phyloP scores from a whole-genome alignment of 352 stramenopile species.

The Pythium angustatum region DNA sequence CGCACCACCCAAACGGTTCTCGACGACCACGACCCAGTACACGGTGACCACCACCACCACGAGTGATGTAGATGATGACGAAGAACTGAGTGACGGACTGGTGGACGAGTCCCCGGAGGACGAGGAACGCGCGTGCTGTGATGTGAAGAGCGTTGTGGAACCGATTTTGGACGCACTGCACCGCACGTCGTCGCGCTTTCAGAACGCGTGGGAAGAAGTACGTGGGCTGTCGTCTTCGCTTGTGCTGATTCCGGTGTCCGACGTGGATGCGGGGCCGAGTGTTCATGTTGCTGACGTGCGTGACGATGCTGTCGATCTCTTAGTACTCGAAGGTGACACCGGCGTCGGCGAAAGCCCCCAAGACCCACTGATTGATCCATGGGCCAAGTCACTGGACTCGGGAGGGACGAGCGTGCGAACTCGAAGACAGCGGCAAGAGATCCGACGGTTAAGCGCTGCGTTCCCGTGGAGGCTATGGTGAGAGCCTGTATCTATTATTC shows the following conservation, averaged over 20 bases:
- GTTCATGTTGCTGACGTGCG: constrained; percentile 25
- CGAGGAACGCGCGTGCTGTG: constrained; percentile 21
- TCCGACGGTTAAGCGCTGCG: constrained; percentile 8
- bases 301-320: constrained; percentile 30
- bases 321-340: constrained; percentile 32
- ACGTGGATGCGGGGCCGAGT: constrained; percentile 11
- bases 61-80: constrained; percentile 24
- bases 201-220: constrained; percentile 37
- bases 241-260: constrained; percentile 27
- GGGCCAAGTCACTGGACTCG: constrained; percentile 5
- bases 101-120: constrained; percentile 22
- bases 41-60: constrained; percentile 10
- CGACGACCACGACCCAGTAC: constrained; percentile 7
- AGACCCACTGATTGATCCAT: constrained; percentile 18
- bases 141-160: constrained; percentile 26
- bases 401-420: constrained; percentile 20
- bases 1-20: constrained; percentile 22
- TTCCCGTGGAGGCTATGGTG: constrained; percentile 30
- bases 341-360: constrained; percentile 15
- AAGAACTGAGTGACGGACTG: constrained; percentile 14
- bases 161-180: constrained; percentile 29
- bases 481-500: constrained; percentile 24
- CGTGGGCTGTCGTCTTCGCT: constrained; percentile 32
- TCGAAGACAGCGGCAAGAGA: constrained; percentile 17
- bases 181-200: constrained; percentile 26